Evolutionary conservation across 805 yeast genomes (phyloP).

Genomic region (Grigorovia transvaalensis): DNA sequence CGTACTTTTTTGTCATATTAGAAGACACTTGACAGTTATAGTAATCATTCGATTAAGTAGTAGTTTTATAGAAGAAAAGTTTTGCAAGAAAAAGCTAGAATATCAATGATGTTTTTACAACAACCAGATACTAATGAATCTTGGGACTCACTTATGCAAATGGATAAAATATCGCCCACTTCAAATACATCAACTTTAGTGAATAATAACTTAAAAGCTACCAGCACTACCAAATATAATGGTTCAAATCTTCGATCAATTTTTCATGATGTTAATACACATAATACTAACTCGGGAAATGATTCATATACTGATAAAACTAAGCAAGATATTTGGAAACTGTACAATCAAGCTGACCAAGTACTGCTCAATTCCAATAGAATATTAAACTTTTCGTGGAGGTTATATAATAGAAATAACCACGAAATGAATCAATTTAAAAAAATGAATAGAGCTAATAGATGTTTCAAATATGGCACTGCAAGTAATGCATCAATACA

Average conservation of each 20-base stretch:
- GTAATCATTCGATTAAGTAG: neutral
- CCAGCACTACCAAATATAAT: neutral
- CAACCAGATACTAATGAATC: neutral
- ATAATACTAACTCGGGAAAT: neutral
- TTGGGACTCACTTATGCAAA: neutral
- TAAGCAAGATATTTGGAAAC: conserved; percentile 46
- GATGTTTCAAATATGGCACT: neutral
- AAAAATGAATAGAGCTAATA: neutral
- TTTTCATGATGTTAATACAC: neutral
- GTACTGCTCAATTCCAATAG: conserved; percentile 64
- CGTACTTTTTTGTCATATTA: too few species aligned
- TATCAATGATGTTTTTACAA: neutral
- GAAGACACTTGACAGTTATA: too few species aligned
- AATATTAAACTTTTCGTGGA: conserved; percentile 81
- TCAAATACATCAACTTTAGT: neutral
- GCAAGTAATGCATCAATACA: neutral
- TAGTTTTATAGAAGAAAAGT: neutral
- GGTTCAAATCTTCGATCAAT: neutral
- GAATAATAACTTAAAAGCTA: neutral
- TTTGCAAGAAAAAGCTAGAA: neutral
- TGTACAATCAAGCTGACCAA: conserved; percentile 69
- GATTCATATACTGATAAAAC: too few species aligned
- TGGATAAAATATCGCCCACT: neutral
- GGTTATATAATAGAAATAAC: conserved; percentile 24
- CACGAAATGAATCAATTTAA: neutral